Conservation (phyloP, 768 basidiomycete species). For the Naganishia antarctica region DNA sequence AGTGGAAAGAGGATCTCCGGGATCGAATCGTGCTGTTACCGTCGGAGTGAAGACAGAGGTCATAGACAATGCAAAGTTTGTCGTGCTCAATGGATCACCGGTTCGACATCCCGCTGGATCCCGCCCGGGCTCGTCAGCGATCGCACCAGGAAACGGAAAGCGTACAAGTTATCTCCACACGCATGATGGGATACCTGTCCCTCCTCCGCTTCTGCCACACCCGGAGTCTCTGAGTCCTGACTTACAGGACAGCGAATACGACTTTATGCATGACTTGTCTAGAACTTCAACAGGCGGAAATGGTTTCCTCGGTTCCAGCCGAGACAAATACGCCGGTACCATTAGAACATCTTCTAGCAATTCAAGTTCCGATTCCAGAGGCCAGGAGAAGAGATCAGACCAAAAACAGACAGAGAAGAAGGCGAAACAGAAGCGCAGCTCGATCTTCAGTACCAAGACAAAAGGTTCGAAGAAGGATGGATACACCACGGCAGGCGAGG, state of each 20-base stretch:
- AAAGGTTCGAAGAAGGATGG: conserved; percentile 6
- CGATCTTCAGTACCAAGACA: conserved; percentile 7
- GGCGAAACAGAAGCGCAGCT: conserved; percentile 12
- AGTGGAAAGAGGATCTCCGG: background rate
- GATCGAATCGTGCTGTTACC: background rate
- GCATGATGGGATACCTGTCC: conserved; percentile 22
- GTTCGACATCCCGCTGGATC: background rate
- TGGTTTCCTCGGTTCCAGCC: background rate
- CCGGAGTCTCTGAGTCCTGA: background rate
- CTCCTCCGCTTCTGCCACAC: conserved; percentile 19
- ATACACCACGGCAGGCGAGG: conserved; percentile 12
- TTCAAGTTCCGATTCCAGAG: background rate
- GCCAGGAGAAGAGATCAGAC: background rate
- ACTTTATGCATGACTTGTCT: conserved; percentile 5
- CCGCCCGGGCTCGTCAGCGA: too few relatives aligned
- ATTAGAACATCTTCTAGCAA: conserved; percentile 1
- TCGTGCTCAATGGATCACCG: conserved; percentile 11
- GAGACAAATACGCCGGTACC: background rate
- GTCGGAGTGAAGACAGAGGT: conserved; percentile 2
- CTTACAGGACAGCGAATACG: conserved; percentile 9
- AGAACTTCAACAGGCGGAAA: background rate
- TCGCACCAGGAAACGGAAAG: background rate
- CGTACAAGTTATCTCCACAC: conserved; percentile 15
- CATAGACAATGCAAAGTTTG: conserved; percentile 22
- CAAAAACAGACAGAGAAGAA: background rate